Base-by-base conservation (phyloP, 306 rosid genomes). In the Urtica urens region DNA sequence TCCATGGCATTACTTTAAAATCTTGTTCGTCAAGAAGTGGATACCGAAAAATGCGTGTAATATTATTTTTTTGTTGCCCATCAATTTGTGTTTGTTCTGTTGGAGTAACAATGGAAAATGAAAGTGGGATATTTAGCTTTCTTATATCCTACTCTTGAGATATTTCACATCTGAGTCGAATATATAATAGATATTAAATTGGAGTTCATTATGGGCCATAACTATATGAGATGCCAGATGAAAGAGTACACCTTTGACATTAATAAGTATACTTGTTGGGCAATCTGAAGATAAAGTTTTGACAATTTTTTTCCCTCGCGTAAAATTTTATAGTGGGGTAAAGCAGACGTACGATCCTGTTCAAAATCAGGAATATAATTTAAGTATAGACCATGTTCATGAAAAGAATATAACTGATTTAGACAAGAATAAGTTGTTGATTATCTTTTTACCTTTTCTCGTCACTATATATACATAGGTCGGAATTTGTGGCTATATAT, bases 131-230 rank as follows among this genome's bases (percentile, higher is more conserved):
- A 18, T 4, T 12, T 6, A 29, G 8, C 7, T 51, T 30, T 7
- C 23, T 29, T 51, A 31, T 31, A 11, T 51, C 14, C 14, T 51
- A 49, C 25, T 30, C 25, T 28, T 49, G 18, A 10, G 54, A n/a
- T 17, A 27, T 34, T 51, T 50, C 55, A 31, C 23, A 50, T 50
- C 56, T 30, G 25, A 49, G 11, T 35, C 38, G 13, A 15, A 24
- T 24, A 27, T 28, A 48, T 22, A 5, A 15, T n/a, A 15, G 9
- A 38, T 38, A 38, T 19, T 13, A 39, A 17, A 40, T 44, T 3
- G 23, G 29, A 24, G 18, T 10, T 18, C 10, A 28, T 9, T 17
- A 9, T 27, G 53, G 13, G 16, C 38, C 24, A 16, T 49, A 27
- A 17, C 18, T 15, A 23, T 25, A 25, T 21, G 1, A 40, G 6